A percentile compares a stretch with the other conserved stretches of the same genome.
phyloP scores from a whole-genome alignment of 352 stramenopile genomes.

The Globisporangium spiculum region DNA sequence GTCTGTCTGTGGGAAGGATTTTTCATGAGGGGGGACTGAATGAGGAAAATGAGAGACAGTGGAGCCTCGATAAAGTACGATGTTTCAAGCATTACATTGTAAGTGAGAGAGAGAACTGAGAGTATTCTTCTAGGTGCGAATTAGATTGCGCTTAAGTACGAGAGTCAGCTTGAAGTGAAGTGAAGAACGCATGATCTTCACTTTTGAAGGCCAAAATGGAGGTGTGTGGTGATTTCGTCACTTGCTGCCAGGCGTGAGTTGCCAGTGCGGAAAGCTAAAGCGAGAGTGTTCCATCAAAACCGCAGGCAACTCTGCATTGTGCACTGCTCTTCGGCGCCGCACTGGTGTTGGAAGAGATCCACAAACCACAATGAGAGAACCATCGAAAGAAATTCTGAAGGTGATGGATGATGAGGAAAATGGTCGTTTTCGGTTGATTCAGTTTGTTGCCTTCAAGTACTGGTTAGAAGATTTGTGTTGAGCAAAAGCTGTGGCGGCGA shows the following conservation, averaged over 20 bases:
- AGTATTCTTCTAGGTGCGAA: neutral
- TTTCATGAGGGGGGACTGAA: neutral
- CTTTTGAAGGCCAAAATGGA: neutral
- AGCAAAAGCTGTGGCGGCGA: too few species aligned
- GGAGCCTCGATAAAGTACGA: slow-evolving; percentile 5
- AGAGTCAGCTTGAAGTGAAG: neutral
- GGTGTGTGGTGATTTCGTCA: too few species aligned
- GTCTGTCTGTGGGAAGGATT: slow-evolving; percentile 1
- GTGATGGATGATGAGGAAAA: neutral
- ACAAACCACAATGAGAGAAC: neutral
- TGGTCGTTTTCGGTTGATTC: neutral
- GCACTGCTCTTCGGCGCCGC: neutral
- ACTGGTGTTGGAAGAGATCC: neutral
- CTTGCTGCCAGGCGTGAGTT: neutral
- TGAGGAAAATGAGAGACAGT: neutral
- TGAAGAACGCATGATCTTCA: neutral
- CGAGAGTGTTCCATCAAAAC: neutral
- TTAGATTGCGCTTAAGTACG: neutral
- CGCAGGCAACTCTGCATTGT: neutral
- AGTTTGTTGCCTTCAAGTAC: neutral
- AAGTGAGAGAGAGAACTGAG: neutral
- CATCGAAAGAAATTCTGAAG: neutral
- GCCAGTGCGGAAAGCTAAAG: neutral
- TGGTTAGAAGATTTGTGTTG: neutral
- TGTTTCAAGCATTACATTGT: neutral